Conservation (phyloP, 169 alveolate species). For the Babesia caballi region DNA sequence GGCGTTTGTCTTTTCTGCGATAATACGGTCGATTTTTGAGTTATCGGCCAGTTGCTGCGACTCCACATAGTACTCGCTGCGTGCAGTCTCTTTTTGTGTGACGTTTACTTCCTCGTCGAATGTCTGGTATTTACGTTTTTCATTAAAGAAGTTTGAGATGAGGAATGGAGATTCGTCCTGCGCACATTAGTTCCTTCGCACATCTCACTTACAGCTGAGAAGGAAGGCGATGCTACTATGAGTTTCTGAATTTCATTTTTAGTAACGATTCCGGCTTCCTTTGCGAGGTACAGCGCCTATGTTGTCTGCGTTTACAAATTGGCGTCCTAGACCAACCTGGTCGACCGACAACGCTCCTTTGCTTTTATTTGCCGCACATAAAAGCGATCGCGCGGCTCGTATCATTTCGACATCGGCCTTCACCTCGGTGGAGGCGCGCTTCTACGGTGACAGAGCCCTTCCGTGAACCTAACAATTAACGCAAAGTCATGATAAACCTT, state of each 20-base stretch:
- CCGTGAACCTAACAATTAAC: too few species aligned
- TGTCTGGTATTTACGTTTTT: constrained; percentile 24
- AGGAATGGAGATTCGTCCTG: constrained; percentile 77
- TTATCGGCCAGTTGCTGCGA: constrained; percentile 22
- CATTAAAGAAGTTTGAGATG: constrained; percentile 70
- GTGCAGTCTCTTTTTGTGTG: constrained; percentile 2
- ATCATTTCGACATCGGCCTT: not conserved
- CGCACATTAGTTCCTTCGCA: not conserved
- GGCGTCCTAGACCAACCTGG: constrained; percentile 17
- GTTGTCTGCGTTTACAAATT: not conserved
- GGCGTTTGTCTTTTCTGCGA: constrained; percentile 45
- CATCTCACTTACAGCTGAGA: constrained; percentile 67
- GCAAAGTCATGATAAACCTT: too few species aligned
- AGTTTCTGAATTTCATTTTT: constrained; percentile 75
- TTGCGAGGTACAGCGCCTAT: constrained; percentile 81
- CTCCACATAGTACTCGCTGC: constrained; percentile 1
- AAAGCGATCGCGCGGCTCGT: not conserved
- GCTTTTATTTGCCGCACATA: not conserved
- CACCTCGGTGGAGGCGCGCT: not conserved
- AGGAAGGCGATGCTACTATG: constrained; percentile 78
- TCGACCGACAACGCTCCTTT: constrained; percentile 23
- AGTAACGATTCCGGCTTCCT: constrained; percentile 82
- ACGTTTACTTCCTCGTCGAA: constrained; percentile 36
- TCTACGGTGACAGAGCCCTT: too few species aligned
- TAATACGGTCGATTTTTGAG: constrained; percentile 30